Evolutionary conservation across 2,329 filamentous ascomycete genomes (phyloP).

Genomic region (Penicillium sp.): DNA sequence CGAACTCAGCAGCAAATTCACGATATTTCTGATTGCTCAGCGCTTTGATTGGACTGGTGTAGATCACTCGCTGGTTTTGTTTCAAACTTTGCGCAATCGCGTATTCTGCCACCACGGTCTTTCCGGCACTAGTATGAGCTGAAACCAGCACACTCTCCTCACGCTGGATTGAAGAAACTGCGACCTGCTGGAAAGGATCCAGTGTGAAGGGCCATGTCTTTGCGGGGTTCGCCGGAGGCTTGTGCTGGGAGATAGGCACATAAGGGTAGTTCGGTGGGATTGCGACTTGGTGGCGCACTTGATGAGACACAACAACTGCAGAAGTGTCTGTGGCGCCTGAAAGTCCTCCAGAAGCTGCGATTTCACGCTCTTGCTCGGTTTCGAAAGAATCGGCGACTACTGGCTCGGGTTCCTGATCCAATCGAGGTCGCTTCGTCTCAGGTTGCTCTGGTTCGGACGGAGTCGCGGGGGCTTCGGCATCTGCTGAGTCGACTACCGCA

Average conservation of each 20-base stretch:
- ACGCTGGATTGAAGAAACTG: constrained; percentile 90
- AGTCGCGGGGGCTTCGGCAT: constrained; percentile 17
- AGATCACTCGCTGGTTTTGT: constrained; percentile 97
- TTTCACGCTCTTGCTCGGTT: constrained; percentile 88
- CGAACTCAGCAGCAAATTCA: constrained; percentile 93
- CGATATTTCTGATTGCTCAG: constrained; percentile 98
- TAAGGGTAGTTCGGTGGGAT: constrained; percentile 93
- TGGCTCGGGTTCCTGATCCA: constrained; percentile 67
- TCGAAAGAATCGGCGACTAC: constrained; percentile 92
- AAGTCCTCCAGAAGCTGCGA: constrained; percentile 73
- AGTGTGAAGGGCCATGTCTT: constrained; percentile 84
- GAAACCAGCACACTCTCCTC: constrained; percentile 96
- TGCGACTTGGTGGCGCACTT: constrained; percentile 97
- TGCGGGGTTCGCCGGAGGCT: constrained; percentile 81
- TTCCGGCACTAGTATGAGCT: constrained; percentile 94
- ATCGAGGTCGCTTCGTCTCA: constrained; percentile 49
- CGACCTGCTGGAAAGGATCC: constrained; percentile 95
- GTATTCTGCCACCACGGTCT: constrained; percentile 97
- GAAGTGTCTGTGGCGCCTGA: constrained; percentile 63
- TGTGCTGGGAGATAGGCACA: constrained; percentile 91
- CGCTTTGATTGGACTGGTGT: constrained; percentile 98
- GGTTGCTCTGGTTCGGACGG: constrained; percentile 40
- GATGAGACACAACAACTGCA: constrained; percentile 80
- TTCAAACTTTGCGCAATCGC: constrained; percentile 96
- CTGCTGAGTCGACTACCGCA: constrained; percentile 19